Evolutionary conservation across 768 basidiomycete species (phyloP).

Genomic region (Lactarius akahatsu): DNA sequence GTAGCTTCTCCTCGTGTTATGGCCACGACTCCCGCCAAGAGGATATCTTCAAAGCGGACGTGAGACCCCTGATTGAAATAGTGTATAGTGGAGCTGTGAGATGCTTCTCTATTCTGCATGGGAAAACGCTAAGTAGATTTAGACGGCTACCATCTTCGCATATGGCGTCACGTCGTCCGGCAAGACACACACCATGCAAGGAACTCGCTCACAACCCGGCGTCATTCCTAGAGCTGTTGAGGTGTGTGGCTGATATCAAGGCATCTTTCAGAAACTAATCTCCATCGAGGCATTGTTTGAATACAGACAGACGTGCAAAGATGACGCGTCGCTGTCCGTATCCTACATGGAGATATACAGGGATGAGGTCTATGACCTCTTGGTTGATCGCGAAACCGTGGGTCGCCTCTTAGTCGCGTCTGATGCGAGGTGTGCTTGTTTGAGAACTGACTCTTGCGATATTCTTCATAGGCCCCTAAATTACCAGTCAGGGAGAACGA

Average conservation of each 20-base stretch:
- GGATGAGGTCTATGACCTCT: conserved; percentile 86
- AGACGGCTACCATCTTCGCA: conserved; percentile 87
- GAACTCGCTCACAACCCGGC: conserved; percentile 67
- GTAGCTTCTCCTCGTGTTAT: conserved; percentile 74
- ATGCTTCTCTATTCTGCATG: neutral
- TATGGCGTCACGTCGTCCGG: conserved; percentile 92
- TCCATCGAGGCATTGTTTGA: conserved; percentile 20
- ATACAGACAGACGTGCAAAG: conserved; percentile 28
- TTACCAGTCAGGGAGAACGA: conserved; percentile 56
- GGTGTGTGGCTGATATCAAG: conserved; percentile 40
- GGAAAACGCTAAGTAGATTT: neutral
- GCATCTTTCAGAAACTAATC: neutral
- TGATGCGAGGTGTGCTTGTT: neutral
- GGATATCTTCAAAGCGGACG: conserved; percentile 74
- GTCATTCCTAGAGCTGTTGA: conserved; percentile 82
- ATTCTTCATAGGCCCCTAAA: conserved; percentile 45
- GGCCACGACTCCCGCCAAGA: conserved; percentile 68
- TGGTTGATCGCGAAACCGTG: conserved; percentile 69
- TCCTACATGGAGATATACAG: conserved; percentile 93
- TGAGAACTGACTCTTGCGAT: neutral
- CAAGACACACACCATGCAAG: conserved; percentile 94
- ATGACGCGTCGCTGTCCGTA: conserved; percentile 50
- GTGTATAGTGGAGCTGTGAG: conserved; percentile 75
- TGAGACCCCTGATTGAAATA: conserved; percentile 73
- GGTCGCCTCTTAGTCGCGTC: conserved; percentile 30